phyloP scores from a whole-genome alignment of 495 filamentous ascomycete species.

The Penicillium fimorum region DNA sequence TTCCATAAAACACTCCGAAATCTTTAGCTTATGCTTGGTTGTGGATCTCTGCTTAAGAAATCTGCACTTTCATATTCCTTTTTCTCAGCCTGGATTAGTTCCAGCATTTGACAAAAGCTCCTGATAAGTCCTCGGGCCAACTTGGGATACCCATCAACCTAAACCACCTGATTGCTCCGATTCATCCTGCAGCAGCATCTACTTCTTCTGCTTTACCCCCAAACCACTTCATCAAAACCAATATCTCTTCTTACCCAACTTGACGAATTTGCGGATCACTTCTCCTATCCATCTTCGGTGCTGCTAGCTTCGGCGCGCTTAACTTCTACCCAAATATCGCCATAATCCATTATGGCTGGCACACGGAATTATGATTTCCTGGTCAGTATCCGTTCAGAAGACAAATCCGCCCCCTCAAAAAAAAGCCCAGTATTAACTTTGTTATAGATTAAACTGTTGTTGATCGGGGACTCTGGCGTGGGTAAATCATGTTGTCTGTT shows the following conservation, averaged over 20 bases:
- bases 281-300: slow-evolving; percentile 17
- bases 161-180: slow-evolving; percentile 18
- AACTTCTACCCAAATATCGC: slow-evolving; percentile 1
- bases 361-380: slow-evolving; percentile 98
- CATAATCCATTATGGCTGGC: slow-evolving; percentile 69
- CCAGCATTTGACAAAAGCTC: slow-evolving; percentile 15
- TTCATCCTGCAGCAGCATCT: slow-evolving; percentile 1
- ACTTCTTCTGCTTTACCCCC: not conserved
- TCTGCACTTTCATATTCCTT: not conserved
- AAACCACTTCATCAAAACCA: not conserved
- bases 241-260: not conserved
- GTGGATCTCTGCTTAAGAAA: not conserved
- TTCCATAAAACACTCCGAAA: slow-evolving; percentile 4
- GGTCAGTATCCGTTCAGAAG: slow-evolving; percentile 52
- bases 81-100: not conserved
- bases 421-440: not conserved
- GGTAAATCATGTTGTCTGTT: slow-evolving; percentile 98
- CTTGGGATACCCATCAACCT: slow-evolving; percentile 10
- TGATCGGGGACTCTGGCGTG: slow-evolving; percentile 97
- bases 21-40: not conserved
- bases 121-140: slow-evolving; percentile 17
- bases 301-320: not conserved
- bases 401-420: not conserved
- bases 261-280: not conserved
- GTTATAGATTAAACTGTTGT: slow-evolving; percentile 89